A percentile compares a stretch with the other conserved stretches of the same genome.
Conservation (phyloP, 768 basidiomycete species). For the Cubamyces sp. region DNA sequence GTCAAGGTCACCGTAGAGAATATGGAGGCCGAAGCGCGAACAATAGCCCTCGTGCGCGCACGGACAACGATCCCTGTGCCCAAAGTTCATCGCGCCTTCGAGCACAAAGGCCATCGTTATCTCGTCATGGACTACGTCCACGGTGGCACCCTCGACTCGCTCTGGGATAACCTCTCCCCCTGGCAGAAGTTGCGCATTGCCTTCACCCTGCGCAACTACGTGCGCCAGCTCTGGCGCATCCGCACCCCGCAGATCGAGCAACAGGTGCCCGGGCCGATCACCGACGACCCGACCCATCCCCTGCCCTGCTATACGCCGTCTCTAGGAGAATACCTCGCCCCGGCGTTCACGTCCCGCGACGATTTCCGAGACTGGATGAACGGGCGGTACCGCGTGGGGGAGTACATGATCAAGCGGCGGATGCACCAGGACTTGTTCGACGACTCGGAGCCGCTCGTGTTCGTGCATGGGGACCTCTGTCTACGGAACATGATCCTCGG, state of each 20-base stretch:
- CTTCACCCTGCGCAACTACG: conserved; percentile 23
- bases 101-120: neutral
- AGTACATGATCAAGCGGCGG: neutral
- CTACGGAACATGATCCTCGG: conserved; percentile 26
- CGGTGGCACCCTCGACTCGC: conserved; percentile 8
- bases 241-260: conserved; percentile 14
- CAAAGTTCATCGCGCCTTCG: conserved; percentile 27
- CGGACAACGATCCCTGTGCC: conserved; percentile 18
- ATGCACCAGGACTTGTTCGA: conserved; percentile 10
- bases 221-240: conserved; percentile 24
- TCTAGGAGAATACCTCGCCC: conserved; percentile 6
- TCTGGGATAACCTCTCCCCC: conserved; percentile 20
- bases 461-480: conserved; percentile 27
- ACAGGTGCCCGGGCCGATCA: conserved; percentile 14
- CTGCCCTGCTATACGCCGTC: conserved; percentile 4
- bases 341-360: conserved; percentile 12
- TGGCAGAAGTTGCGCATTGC: conserved; percentile 21
- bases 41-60: conserved; percentile 2
- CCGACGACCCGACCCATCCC: conserved; percentile 4
- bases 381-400: neutral
- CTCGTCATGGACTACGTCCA: conserved; percentile 23
- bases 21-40: neutral
- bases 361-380: conserved; percentile 8
- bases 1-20: conserved; percentile 1
- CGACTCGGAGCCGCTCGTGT: conserved; percentile 25